Evolutionary conservation across 169 alveolate species (phyloP).

Genomic region (Plasmodium sp.): DNA sequence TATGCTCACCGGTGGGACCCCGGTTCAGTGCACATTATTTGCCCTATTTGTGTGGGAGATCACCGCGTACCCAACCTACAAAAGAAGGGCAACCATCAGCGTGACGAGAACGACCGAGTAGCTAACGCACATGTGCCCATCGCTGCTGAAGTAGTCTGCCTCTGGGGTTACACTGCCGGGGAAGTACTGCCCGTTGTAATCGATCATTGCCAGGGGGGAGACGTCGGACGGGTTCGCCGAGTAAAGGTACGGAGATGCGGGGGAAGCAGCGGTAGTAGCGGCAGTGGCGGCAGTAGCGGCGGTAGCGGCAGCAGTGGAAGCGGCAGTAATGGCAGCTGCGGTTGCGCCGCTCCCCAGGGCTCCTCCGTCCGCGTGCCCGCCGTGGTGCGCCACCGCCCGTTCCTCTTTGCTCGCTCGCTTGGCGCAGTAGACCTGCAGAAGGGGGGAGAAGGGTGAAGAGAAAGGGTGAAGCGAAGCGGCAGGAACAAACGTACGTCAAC

Average conservation of each 20-base stretch:
- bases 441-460: background rate
- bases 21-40: background rate
- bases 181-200: background rate
- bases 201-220: background rate
- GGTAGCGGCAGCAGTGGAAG: background rate
- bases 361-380: background rate
- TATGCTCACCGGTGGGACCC: background rate
- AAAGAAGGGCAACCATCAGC: background rate
- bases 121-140: background rate
- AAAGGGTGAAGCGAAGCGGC: background rate
- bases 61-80: background rate
- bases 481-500: background rate
- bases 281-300: background rate
- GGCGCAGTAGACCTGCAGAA: slow-evolving; percentile 56
- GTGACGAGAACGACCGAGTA: background rate
- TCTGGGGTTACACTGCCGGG: background rate
- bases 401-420: background rate
- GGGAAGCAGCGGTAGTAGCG: too few relatives aligned
- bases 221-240: background rate
- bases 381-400: background rate
- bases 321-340: too few relatives aligned
- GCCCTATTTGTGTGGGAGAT: background rate
- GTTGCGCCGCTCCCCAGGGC: background rate
- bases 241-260: background rate
- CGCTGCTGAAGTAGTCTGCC: background rate